phyloP scores from a whole-genome alignment of 768 basidiomycete genomes.

The Termitomyces titanicus region DNA sequence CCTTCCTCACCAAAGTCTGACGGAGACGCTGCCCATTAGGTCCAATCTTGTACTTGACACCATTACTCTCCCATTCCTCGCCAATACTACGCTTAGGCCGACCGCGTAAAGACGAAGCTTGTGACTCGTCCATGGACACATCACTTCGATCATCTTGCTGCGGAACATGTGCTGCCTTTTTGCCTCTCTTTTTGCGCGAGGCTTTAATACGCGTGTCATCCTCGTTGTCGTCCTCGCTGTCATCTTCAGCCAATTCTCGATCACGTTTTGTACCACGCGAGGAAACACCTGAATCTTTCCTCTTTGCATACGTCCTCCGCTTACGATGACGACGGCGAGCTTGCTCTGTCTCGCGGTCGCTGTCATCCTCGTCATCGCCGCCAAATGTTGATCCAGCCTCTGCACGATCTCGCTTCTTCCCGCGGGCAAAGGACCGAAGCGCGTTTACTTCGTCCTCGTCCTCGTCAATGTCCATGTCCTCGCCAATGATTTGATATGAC shows the following conservation, averaged over 20 bases:
- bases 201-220: slow-evolving; percentile 21
- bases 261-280: slow-evolving; percentile 65
- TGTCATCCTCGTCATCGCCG: slow-evolving; percentile 50
- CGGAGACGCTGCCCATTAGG: slow-evolving; percentile 66
- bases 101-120: slow-evolving; percentile 47
- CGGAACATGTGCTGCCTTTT: slow-evolving; percentile 30
- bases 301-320: slow-evolving; percentile 51
- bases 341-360: slow-evolving; percentile 33
- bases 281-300: slow-evolving; percentile 38
- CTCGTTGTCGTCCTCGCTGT: slow-evolving; percentile 39
- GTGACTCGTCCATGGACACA: slow-evolving; percentile 45
- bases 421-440: slow-evolving; percentile 37
- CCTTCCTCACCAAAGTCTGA: slow-evolving; percentile 68
- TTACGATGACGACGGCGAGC: slow-evolving; percentile 48
- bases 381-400: slow-evolving; percentile 73
- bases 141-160: slow-evolving; percentile 39
- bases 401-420: slow-evolving; percentile 74
- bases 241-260: slow-evolving; percentile 48
- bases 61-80: slow-evolving; percentile 75
- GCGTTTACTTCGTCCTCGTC: slow-evolving; percentile 40
- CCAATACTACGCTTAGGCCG: slow-evolving; percentile 54
- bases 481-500: slow-evolving; percentile 29
- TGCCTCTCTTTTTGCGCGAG: slow-evolving; percentile 53
- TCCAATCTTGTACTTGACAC: slow-evolving; percentile 68
- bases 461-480: slow-evolving; percentile 47